These are phyloP conservation scores for Puccinia triticina DNA, from an alignment of 1,284 basidiomycete genomes.

Conservation along the genomic window DNA sequence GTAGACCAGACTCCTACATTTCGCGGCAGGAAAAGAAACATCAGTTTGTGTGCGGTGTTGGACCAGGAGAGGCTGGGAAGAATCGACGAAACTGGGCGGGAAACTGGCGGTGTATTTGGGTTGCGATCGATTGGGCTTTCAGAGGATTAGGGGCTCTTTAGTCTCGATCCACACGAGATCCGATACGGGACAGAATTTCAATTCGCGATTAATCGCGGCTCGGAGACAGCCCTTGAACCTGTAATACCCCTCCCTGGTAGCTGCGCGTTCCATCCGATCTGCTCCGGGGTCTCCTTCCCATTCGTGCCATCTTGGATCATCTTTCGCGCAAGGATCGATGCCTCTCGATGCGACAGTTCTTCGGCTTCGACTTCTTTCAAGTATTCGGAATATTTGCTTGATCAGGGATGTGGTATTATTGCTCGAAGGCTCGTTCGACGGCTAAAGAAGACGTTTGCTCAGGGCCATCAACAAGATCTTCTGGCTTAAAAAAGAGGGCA, in stretches of 20 bases:
- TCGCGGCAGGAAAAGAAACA: neutral
- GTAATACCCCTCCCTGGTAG: constrained; percentile 86
- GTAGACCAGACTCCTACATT: constrained; percentile 73
- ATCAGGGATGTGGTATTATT: constrained; percentile 53
- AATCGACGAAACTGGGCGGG: constrained; percentile 63
- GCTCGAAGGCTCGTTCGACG: constrained; percentile 64
- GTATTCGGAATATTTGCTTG: constrained; percentile 10
- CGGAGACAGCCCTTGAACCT: constrained; percentile 80
- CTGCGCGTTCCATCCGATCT: constrained; percentile 84
- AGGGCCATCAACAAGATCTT: neutral
- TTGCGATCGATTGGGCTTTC: constrained; percentile 77
- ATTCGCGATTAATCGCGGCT: constrained; percentile 79
- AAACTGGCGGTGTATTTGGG: constrained; percentile 71
- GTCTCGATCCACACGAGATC: constrained; percentile 71
- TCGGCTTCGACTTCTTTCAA: constrained; percentile 62
- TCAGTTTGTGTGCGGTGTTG: neutral
- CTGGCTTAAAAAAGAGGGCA: neutral
- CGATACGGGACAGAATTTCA: constrained; percentile 68
- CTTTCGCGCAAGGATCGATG: neutral
- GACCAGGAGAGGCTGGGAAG: neutral
- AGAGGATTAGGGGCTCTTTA: constrained; percentile 77
- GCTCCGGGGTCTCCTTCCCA: constrained; percentile 62
- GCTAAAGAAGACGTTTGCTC: constrained; percentile 56
- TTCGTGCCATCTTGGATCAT: neutral
- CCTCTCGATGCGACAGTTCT: neutral